Evolutionary conservation across 2,329 filamentous ascomycete species (phyloP).

Genomic region (Clarireedia hainanense): DNA sequence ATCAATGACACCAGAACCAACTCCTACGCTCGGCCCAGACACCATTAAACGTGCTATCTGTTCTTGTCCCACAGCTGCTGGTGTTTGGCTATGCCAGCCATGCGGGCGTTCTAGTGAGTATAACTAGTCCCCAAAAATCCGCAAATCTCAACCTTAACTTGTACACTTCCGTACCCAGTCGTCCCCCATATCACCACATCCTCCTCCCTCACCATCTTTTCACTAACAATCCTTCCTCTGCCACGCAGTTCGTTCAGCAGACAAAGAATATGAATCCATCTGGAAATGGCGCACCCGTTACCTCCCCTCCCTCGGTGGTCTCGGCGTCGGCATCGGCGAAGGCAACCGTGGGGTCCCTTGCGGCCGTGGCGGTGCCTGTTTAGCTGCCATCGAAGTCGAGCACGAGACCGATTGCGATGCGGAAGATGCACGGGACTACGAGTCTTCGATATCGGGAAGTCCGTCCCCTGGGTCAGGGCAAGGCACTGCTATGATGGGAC

Average conservation of each 20-base stretch:
- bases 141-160: too few species aligned
- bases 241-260: conserved; percentile 42
- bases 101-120: conserved; percentile 57
- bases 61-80: conserved; percentile 36
- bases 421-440: conserved; percentile 49
- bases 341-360: conserved; percentile 84
- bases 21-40: conserved; percentile 43
- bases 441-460: too few species aligned
- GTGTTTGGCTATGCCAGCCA: conserved; percentile 78
- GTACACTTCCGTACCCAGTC: too few species aligned
- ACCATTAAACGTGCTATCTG: conserved; percentile 24
- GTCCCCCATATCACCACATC: too few species aligned
- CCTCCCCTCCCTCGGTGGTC: conserved; percentile 67
- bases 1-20: conserved; percentile 40
- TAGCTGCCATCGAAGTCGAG: conserved; percentile 69
- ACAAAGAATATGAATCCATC: conserved; percentile 55
- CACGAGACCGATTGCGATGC: conserved; percentile 81
- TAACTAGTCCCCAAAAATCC: too few species aligned
- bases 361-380: conserved; percentile 67
- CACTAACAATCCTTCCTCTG: too few species aligned
- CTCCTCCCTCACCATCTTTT: too few species aligned
- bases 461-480: conserved; percentile 8
- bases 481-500: conserved; percentile 35
- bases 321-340: conserved; percentile 82
- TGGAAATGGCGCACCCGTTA: conserved; percentile 91